Evolutionary conservation across 73 alveolate species (phyloP).

Genomic region (Paramecium tetraurelia): DNA sequence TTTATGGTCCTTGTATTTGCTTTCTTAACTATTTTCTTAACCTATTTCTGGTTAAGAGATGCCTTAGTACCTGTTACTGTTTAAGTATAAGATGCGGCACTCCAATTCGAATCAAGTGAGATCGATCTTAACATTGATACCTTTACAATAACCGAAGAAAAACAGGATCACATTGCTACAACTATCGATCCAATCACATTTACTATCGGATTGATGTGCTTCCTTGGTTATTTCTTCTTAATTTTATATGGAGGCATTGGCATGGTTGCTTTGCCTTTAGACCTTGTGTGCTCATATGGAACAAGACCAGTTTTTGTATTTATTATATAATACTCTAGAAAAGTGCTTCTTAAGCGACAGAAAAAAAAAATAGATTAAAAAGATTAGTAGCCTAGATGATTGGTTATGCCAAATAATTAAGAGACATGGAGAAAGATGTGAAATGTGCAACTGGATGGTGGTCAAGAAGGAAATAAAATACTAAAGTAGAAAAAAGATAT

Average conservation of each 20-base stretch:
- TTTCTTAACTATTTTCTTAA: constrained; percentile 52
- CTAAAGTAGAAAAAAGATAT: background rate
- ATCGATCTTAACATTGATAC: background rate
- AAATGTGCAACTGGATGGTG: constrained; percentile 18
- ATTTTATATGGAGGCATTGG: constrained; percentile 79
- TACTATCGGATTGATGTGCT: constrained; percentile 55
- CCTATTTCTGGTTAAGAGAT: constrained; percentile 54
- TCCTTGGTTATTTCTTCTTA: constrained; percentile 71
- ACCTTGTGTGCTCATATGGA: constrained; percentile 65
- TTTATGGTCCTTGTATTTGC: constrained; percentile 62
- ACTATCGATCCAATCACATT: background rate
- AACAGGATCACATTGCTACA: background rate
- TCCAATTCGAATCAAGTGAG: background rate
- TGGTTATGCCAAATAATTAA: background rate
- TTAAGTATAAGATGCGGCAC: background rate
- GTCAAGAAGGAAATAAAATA: background rate
- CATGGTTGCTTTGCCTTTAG: constrained; percentile 74
- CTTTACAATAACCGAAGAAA: background rate
- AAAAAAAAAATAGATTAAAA: background rate
- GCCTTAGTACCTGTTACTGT: constrained; percentile 51
- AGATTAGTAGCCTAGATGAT: background rate
- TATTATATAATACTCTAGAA: background rate
- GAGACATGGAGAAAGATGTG: constrained; percentile 14
- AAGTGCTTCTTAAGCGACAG: background rate
- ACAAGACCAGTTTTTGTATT: constrained; percentile 66